Evolutionary conservation across 805 yeast genomes (phyloP).

Genomic region (Candida corydali): DNA sequence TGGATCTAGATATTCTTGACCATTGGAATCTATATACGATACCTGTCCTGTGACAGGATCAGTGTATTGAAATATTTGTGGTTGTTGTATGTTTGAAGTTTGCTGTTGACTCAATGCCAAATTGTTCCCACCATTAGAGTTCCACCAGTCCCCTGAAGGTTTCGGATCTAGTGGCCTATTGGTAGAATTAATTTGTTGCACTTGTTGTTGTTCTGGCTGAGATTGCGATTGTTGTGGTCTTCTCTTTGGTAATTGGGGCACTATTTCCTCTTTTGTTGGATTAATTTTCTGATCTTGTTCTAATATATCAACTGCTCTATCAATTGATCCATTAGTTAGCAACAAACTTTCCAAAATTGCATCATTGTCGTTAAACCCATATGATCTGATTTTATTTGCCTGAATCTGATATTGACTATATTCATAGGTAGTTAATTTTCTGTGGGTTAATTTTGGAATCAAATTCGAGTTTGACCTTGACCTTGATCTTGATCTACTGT

Average conservation of each 20-base stretch:
- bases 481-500: slow-evolving; percentile 13
- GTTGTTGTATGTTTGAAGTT: slow-evolving; percentile 17
- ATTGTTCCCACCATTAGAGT: not conserved
- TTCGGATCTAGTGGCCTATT: slow-evolving; percentile 4
- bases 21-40: slow-evolving; percentile 62
- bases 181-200: too few relatives aligned
- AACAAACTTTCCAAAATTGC: slow-evolving; percentile 60
- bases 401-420: slow-evolving; percentile 47
- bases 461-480: slow-evolving; percentile 15
- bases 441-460: slow-evolving; percentile 43
- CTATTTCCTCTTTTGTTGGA: slow-evolving; percentile 35
- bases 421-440: slow-evolving; percentile 53
- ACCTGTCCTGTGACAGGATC: slow-evolving; percentile 70
- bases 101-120: not conserved
- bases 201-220: not conserved
- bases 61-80: slow-evolving; percentile 60
- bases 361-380: slow-evolving; percentile 58
- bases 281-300: slow-evolving; percentile 34
- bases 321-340: slow-evolving; percentile 55
- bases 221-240: slow-evolving; percentile 18
- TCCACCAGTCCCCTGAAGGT: slow-evolving; percentile 13
- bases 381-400: slow-evolving; percentile 40
- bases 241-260: slow-evolving; percentile 47
- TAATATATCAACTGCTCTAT: slow-evolving; percentile 55
- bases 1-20: slow-evolving; percentile 58